phyloP scores from a whole-genome alignment of 495 filamentous ascomycete species.

The Aspergillus avenaceus region DNA sequence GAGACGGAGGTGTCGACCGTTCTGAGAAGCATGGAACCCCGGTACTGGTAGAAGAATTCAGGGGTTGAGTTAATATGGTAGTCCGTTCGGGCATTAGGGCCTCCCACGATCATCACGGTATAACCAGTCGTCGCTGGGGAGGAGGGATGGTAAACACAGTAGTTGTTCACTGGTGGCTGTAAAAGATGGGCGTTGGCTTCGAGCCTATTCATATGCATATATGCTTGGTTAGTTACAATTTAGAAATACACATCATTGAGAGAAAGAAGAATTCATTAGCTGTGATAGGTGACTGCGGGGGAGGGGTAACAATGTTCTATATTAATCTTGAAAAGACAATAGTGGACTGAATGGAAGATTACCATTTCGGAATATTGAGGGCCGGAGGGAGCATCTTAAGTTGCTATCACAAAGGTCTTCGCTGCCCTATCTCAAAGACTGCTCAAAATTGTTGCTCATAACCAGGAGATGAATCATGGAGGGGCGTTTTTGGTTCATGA shows the following conservation, averaged over 20 bases:
- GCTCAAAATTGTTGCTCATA: not conserved
- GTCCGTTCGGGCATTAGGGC: constrained; percentile 93
- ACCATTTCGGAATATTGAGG: constrained; percentile 86
- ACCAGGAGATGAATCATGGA: too few relatives aligned
- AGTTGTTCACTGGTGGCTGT: constrained; percentile 94
- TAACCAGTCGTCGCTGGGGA: constrained; percentile 39
- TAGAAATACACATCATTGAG: too few relatives aligned
- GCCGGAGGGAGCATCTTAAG: constrained; percentile 38
- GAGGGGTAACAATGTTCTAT: constrained; percentile 5
- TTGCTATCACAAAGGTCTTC: not conserved
- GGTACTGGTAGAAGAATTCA: constrained; percentile 98
- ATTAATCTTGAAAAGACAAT: not conserved
- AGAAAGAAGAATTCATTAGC: too few relatives aligned
- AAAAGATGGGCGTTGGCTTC: constrained; percentile 88
- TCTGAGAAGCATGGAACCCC: constrained; percentile 88
- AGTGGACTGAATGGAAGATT: too few relatives aligned
- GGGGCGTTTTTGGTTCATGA: not conserved
- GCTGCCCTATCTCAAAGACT: not conserved
- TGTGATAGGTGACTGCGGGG: not conserved
- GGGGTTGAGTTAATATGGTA: constrained; percentile 97
- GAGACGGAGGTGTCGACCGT: constrained; percentile 64
- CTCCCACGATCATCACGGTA: constrained; percentile 78
- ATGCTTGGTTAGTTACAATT: not conserved
- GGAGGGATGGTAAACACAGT: constrained; percentile 79
- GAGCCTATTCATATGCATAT: constrained; percentile 59